Evolutionary conservation across 352 stramenopile genomes (phyloP).

Genomic region (Phytophthora constricta): DNA sequence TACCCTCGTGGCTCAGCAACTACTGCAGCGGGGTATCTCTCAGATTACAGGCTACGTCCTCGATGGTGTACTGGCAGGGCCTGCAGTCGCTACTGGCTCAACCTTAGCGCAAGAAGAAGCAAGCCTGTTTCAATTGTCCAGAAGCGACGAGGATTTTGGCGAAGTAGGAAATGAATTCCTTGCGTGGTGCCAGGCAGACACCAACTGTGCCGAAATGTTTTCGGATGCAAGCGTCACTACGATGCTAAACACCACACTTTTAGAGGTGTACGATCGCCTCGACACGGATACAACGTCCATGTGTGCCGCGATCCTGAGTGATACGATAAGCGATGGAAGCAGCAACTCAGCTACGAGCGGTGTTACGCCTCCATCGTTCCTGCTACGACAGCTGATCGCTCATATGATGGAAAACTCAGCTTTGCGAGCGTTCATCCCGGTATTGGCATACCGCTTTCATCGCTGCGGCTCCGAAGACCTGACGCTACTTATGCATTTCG

Average conservation of each 20-base stretch:
- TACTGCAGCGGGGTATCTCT: conserved; percentile 60
- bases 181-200: conserved; percentile 48
- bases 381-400: conserved; percentile 56
- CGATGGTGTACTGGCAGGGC: conserved; percentile 49
- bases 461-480: conserved; percentile 60
- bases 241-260: conserved; percentile 40
- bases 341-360: conserved; percentile 13
- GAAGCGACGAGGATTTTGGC: conserved; percentile 53
- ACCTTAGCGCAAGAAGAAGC: background rate
- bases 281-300: conserved; percentile 39
- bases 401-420: conserved; percentile 50
- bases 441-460: conserved; percentile 60
- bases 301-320: conserved; percentile 34
- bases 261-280: conserved; percentile 44
- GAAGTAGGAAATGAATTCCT: conserved; percentile 55
- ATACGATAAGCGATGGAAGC: conserved; percentile 12
- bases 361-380: conserved; percentile 44
- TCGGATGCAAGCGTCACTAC: conserved; percentile 30
- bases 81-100: background rate
- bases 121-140: conserved; percentile 29
- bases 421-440: conserved; percentile 69
- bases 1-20: conserved; percentile 64
- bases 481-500: conserved; percentile 45
- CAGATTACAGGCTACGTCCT: conserved; percentile 68
- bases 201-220: conserved; percentile 49